These are phyloP conservation scores for Neurospora sp. DNA, from an alignment of 495 filamentous ascomycete species.

Conservation along the genomic window DNA sequence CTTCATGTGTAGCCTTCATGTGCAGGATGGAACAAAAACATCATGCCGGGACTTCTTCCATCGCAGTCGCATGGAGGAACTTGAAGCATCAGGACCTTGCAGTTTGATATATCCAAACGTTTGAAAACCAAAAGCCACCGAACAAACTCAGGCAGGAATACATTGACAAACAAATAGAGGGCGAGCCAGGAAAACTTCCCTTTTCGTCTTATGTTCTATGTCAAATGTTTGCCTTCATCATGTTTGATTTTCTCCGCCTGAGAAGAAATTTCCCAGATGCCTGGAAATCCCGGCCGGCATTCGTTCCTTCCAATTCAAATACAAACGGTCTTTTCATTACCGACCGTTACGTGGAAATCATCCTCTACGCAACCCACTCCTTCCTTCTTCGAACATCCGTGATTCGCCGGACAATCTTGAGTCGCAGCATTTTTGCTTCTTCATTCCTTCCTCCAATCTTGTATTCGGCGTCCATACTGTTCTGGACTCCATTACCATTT, in stretches of 20 bases:
- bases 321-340: neutral
- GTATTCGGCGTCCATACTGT: neutral
- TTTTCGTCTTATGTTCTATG: neutral
- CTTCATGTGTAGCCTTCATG: neutral
- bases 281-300: neutral
- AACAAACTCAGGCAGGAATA: neutral
- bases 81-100: neutral
- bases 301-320: neutral
- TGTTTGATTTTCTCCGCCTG: neutral
- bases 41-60: neutral
- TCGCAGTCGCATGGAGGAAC: neutral
- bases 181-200: neutral
- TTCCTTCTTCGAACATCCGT: neutral
- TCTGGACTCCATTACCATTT: neutral
- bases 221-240: neutral
- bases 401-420: neutral
- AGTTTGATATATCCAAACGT: neutral
- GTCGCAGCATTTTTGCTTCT: neutral
- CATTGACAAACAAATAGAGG: neutral
- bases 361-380: neutral
- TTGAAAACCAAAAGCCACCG: neutral
- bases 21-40: neutral
- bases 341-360: neutral
- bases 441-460: neutral
- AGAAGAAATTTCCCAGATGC: neutral